Percentiles rank a stretch among this genome's conserved stretches.
Evolutionary conservation across 2,329 filamentous ascomycete genomes (phyloP).

Genomic region (Trichoderma pleuroti): DNA sequence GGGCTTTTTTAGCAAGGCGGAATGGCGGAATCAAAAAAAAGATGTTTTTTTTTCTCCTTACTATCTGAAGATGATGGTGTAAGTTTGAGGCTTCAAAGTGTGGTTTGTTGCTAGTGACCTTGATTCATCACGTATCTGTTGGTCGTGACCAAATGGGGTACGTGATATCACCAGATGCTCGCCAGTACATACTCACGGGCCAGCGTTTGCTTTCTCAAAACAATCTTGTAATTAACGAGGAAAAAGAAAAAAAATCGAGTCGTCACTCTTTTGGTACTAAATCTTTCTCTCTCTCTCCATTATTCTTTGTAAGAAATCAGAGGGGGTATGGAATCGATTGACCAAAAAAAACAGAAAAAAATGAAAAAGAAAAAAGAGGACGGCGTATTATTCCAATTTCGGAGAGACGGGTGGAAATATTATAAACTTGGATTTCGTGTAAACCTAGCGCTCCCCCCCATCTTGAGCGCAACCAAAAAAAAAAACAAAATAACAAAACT

Average conservation of each 20-base stretch:
- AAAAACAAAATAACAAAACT: not conserved
- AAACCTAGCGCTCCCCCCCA: not conserved
- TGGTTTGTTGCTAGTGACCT: not conserved
- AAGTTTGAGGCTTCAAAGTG: not conserved
- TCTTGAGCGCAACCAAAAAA: not conserved
- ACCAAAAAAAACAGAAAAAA: not conserved
- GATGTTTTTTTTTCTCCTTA: not conserved
- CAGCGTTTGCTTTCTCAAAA: not conserved
- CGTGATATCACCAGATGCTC: not conserved
- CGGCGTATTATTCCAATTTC: not conserved
- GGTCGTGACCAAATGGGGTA: not conserved
- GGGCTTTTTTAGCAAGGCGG: not conserved
- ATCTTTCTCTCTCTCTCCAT: not conserved
- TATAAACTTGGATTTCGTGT: not conserved
- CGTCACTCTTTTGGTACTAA: not conserved
- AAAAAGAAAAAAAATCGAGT: not conserved
- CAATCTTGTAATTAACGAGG: not conserved
- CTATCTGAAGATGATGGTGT: not conserved
- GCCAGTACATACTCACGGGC: not conserved
- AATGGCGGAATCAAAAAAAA: not conserved
- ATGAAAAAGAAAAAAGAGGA: not conserved
- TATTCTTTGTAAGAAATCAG: not conserved
- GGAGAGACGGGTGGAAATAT: not conserved
- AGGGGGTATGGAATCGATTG: constrained; percentile 1
- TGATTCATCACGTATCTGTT: not conserved